Conservation (phyloP, 2,329 filamentous ascomycete species). For the Hortaea werneckii region DNA sequence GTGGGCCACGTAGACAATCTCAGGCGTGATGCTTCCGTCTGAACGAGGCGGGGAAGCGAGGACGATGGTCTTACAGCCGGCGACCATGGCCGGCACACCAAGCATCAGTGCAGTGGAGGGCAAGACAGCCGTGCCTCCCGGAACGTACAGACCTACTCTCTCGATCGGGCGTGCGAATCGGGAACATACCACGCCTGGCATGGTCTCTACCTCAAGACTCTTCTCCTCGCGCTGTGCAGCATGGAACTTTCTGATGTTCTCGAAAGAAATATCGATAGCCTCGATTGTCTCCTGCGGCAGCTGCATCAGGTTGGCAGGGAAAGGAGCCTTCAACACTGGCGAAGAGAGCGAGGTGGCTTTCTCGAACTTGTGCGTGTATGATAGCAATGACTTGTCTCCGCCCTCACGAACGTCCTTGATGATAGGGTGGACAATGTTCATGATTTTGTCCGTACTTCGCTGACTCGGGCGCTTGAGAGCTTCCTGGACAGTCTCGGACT, state of each 20-base stretch:
- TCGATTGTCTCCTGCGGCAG: constrained; percentile 72
- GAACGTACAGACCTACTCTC: constrained; percentile 90
- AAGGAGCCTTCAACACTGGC: constrained; percentile 81
- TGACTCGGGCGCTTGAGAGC: constrained; percentile 84
- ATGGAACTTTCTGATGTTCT: constrained; percentile 93
- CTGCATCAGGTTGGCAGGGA: constrained; percentile 75
- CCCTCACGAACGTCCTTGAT: constrained; percentile 74
- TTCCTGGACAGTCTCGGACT: constrained; percentile 55
- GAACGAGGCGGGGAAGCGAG: constrained; percentile 81
- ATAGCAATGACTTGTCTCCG: constrained; percentile 79
- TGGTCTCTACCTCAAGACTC: constrained; percentile 80
- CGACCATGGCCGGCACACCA: constrained; percentile 93
- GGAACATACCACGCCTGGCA: constrained; percentile 92
- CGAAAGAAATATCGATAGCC: constrained; percentile 88
- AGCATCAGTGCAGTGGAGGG: constrained; percentile 97
- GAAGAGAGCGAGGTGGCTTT: constrained; percentile 85
- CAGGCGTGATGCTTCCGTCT: constrained; percentile 84
- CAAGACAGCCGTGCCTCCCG: constrained; percentile 91
- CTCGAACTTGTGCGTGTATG: constrained; percentile 96
- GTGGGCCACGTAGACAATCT: constrained; percentile 95
- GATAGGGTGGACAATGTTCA: constrained; percentile 83
- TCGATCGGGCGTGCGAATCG: constrained; percentile 90
- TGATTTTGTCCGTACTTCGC: constrained; percentile 85
- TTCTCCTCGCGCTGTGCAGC: constrained; percentile 78
- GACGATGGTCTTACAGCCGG: constrained; percentile 90